Evolutionary conservation across 2,329 filamentous ascomycete genomes (phyloP), one percentile per base, ranked within the genome.

Genomic region (Cordyceps cateniannulata): DNA sequence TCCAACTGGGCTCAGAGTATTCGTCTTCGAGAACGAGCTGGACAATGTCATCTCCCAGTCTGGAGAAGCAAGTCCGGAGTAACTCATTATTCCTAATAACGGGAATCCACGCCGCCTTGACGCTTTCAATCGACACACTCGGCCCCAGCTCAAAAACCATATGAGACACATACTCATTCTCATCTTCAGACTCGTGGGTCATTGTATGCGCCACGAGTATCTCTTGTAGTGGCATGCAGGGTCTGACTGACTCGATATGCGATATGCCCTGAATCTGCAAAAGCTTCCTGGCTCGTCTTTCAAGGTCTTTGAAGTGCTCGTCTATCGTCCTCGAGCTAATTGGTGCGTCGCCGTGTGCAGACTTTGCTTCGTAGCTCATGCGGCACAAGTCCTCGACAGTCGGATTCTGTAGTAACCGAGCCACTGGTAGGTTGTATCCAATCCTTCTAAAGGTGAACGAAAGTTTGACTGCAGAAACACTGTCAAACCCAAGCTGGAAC

Each of bases 401-500:
- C 0, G 71, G 70, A 60, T 72, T 71, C 38, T 66, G 69, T 65
- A 76, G 65, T 18, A 76, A 65, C n/a, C 63, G 65, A n/a, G 71
- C 68, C 7, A 75, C 71, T 18, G 67, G 68, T 25, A 68, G 67
- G 16, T 68, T 65, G 24, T 72, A 75, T 1, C 73, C 73, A 5
- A 70, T 64, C 38, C 68, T 69, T 32, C 66, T 66, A 9, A 76
- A 64, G 49, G 67, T 69, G 44, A 73, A 67, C 1, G 71, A 70
- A n/a, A 76, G 63, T 29, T 68, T 70, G 29, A 76, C 74, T 16
- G 70, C 71, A 47, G 67, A 71, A 6, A 76, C 63, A 63, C 73
- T 75, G 62, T 76, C 74, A 35, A 76, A 59, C 0, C 73, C 73
- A 18, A 75, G 65, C 54, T 72, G 69, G 48, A 75, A 75, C 16